phyloP scores from a whole-genome alignment of 176 grass and related monocot species.

The sorghum (Sorghum bicolor) region DNA sequence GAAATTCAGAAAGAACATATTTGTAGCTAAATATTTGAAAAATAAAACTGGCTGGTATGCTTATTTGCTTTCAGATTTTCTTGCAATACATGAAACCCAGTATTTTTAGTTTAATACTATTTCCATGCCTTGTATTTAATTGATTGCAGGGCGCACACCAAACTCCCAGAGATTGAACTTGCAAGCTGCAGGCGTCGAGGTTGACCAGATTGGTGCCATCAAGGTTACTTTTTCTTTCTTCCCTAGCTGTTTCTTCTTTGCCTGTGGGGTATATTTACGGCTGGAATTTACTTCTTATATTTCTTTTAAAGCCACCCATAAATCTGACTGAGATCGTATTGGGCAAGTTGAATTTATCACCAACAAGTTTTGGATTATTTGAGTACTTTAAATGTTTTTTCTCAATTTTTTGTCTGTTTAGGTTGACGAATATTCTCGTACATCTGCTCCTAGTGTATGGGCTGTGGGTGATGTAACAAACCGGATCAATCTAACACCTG shows the following conservation, averaged over 20 bases:
- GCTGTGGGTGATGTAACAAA: slow-evolving; percentile 98
- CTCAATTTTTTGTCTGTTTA: slow-evolving; percentile 26
- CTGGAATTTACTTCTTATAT: not conserved
- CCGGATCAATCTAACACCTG: slow-evolving; percentile 89
- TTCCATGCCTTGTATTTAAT: slow-evolving; percentile 31
- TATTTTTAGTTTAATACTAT: slow-evolving; percentile 13
- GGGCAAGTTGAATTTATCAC: not conserved
- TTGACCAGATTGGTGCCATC: slow-evolving; percentile 75
- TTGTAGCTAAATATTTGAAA: not conserved
- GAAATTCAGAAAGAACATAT: not conserved
- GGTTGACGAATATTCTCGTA: slow-evolving; percentile 92
- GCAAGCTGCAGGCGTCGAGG: slow-evolving; percentile 71
- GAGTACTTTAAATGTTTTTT: slow-evolving; percentile 8
- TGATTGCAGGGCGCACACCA: slow-evolving; percentile 55
- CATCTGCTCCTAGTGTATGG: slow-evolving; percentile 80
- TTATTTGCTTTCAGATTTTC: not conserved
- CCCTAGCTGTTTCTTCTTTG: slow-evolving; percentile 6
- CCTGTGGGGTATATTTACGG: not conserved
- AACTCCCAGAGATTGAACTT: slow-evolving; percentile 88
- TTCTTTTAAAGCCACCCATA: not conserved
- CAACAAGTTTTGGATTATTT: slow-evolving; percentile 9
- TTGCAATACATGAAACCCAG: not conserved
- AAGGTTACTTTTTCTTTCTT: slow-evolving; percentile 54
- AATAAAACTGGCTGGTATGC: not conserved
- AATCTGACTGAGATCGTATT: not conserved